Evolutionary conservation across 495 filamentous ascomycete species (phyloP).

Genomic region (Baudoinia panamericana): DNA sequence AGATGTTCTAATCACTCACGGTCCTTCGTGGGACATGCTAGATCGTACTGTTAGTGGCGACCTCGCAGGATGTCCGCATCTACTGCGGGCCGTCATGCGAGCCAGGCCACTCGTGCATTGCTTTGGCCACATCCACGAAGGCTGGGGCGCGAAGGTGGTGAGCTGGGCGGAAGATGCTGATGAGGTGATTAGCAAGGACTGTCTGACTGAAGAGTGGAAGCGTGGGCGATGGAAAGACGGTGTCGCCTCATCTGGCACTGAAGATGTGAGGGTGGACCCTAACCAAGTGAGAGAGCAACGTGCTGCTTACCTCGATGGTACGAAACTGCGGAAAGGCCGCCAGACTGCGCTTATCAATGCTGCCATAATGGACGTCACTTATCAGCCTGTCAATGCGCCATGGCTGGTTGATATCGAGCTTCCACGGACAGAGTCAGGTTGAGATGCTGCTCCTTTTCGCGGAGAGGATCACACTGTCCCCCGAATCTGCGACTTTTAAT

Average conservation of each 20-base stretch:
- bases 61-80: constrained; percentile 42
- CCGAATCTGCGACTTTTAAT: too few species aligned
- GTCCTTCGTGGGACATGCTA: constrained; percentile 48
- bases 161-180: constrained; percentile 30
- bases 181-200: not conserved
- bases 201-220: constrained; percentile 6
- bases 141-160: constrained; percentile 52
- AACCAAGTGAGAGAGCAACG: not conserved
- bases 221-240: constrained; percentile 3
- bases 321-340: constrained; percentile 35
- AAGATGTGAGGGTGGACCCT: not conserved
- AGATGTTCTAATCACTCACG: constrained; percentile 63
- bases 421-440: too few species aligned
- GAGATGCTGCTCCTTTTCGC: too few species aligned
- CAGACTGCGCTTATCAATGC: constrained; percentile 67
- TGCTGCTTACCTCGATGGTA: constrained; percentile 9
- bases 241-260: not conserved
- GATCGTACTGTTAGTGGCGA: constrained; percentile 33
- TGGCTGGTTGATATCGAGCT: constrained; percentile 14
- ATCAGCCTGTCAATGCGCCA: constrained; percentile 12
- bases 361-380: constrained; percentile 39
- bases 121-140: constrained; percentile 67
- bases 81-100: constrained; percentile 44
- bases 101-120: constrained; percentile 48
- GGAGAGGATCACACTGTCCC: too few species aligned